A percentile compares a stretch with the other conserved stretches of the same genome.
Conservation (phyloP, 2,329 filamentous ascomycete genomes). For the Chlorencoelia australis region DNA sequence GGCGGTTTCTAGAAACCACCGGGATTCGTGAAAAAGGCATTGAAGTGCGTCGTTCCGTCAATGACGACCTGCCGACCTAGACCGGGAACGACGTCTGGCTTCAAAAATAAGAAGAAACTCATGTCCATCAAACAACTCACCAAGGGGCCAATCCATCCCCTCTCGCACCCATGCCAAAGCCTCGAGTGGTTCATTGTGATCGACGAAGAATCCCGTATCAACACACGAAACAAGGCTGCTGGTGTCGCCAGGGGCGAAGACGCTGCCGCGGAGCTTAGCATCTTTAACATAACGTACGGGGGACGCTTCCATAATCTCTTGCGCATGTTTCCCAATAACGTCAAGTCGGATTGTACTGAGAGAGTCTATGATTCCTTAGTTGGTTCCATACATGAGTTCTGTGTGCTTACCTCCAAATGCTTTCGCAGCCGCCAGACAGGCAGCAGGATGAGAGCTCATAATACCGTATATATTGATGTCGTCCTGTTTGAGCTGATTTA, state of each 20-base stretch:
- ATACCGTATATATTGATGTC: constrained; percentile 30
- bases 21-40: constrained; percentile 3
- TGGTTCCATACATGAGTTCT: constrained; percentile 11
- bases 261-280: constrained; percentile 27
- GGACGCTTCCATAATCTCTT: constrained; percentile 27
- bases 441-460: constrained; percentile 32
- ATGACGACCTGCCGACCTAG: constrained; percentile 11
- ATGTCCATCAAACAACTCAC: constrained; percentile 23
- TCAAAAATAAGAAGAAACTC: constrained; percentile 19
- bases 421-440: constrained; percentile 26
- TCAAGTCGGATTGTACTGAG: constrained; percentile 20
- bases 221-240: constrained; percentile 27
- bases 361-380: constrained; percentile 13
- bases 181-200: constrained; percentile 29
- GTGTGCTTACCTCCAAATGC: constrained; percentile 25
- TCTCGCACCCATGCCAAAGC: constrained; percentile 23
- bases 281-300: constrained; percentile 29
- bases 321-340: constrained; percentile 25
- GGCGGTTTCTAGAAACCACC: neutral
- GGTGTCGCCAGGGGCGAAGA: constrained; percentile 26
- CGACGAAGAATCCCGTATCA: constrained; percentile 30
- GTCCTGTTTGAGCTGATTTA: constrained; percentile 24
- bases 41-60: constrained; percentile 2
- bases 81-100: constrained; percentile 19
- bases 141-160: constrained; percentile 25